Evolutionary conservation across 2,329 filamentous ascomycete species (phyloP), one percentile per base, ranked within the genome.

Genomic region (Colletotrichum somersetense): DNA sequence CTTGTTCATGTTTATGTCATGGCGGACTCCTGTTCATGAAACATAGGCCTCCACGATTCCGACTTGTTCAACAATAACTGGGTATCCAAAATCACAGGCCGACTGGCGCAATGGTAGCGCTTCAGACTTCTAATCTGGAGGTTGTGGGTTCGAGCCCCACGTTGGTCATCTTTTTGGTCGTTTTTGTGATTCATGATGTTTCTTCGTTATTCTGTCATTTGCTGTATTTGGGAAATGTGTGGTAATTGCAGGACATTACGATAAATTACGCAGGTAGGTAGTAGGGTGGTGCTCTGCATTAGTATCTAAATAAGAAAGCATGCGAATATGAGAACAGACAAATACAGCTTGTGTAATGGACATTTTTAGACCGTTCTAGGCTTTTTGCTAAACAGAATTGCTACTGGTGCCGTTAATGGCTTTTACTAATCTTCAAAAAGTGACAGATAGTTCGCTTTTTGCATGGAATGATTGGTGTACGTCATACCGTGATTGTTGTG

Each of bases 31-130:
- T 0, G 4, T 30, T 4, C 30, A 3, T 30, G 3, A 30, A 30
- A 30, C 30, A 30, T 30, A 30, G 4, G 30, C 4, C 3, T 3
- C 30, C 30, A 30, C 0, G 4, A 30, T 30, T 30, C 30, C 30
- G 30, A 30, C 30, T 30, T 6, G 26, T n/a, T 8, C 46, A 69
- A 69, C 42, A 61, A 46, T 38, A 55, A 46, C 61, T 72, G 66
- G 66, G 56, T 52, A 56, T 11, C 2, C 7, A 42, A 0, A 1
- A 20, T 33, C 38, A 53, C 38, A 18, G 69, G 70, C 70, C 70
- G 70, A 59, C 70, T 72, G 70, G 70, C 70, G 70, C 66, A 72
- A 72, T 72, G 70, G 70, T 72, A 72, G 70, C 70, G 70, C 70
- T 55, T 72, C 70, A 72, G 70, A 72, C 70, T 72, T 72, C 70